Evolutionary conservation across 2,329 filamentous ascomycete species (phyloP).

Genomic region (Aureobasidium sp.): DNA sequence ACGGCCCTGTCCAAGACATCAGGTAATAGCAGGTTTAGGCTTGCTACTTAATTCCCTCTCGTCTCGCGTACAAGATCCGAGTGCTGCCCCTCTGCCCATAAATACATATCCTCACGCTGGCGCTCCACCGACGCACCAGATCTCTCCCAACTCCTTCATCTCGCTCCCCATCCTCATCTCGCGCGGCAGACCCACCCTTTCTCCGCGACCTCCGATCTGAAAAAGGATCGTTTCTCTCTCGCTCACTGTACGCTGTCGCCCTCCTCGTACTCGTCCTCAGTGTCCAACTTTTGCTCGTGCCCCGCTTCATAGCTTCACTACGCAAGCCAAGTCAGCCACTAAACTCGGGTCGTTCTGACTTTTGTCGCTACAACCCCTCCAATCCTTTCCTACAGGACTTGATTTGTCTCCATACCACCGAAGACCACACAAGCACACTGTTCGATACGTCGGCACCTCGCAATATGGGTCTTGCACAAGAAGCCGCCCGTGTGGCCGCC

Average conservation of each 20-base stretch:
- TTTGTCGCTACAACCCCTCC: conserved; percentile 17
- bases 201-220: conserved; percentile 21
- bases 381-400: conserved; percentile 28
- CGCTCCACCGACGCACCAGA: conserved; percentile 13
- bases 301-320: conserved; percentile 1
- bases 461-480: conserved; percentile 50
- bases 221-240: conserved; percentile 14
- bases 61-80: background rate
- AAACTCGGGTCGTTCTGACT: background rate
- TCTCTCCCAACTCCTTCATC: conserved; percentile 15
- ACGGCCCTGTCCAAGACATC: background rate
- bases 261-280: conserved; percentile 18
- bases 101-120: conserved; percentile 13
- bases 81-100: background rate
- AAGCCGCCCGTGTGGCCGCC: conserved; percentile 70
- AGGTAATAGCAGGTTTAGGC: background rate
- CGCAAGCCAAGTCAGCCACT: conserved; percentile 6
- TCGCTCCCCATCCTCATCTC: conserved; percentile 12
- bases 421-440: conserved; percentile 12
- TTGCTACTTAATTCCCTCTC: background rate
- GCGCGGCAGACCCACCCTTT: conserved; percentile 18
- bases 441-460: conserved; percentile 19
- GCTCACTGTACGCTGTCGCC: conserved; percentile 16
- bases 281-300: conserved; percentile 18
- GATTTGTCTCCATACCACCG: conserved; percentile 21